Base-by-base conservation (phyloP, 2,329 filamentous ascomycete species). In the Cladosporium sp. region DNA sequence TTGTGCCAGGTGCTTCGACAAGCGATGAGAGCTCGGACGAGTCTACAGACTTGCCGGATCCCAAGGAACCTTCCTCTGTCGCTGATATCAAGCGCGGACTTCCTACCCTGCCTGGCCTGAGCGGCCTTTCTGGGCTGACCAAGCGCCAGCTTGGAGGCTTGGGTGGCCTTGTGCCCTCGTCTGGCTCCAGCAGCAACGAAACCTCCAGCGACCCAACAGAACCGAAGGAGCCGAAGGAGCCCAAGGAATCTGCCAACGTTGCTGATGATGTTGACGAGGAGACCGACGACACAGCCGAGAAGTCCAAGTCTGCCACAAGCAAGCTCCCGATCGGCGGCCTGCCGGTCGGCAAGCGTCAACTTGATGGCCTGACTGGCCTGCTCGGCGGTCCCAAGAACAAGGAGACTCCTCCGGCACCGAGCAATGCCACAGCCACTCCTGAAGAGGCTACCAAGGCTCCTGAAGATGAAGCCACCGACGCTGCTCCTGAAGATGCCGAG, bases 181-280 rank as follows among this genome's bases (percentile, higher is more conserved):
- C 49, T 20, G 15, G 32, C 32, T 24, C 47, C 2, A 36, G 19
- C 35, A 24, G 17, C 17, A 19, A 25, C 22, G 40, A 42, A 4
- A 20, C 22, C 20, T 25, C 35, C 3, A 25, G 34, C 4, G 44
- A 48, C 4, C 19, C 28, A 3, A 40, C 17, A 1, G 39, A 42
- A 3, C 48, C 34, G n/a, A 51, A 51, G 48, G 34, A 37, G 32
- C 48, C 48, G 3, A 51, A 51, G 13, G 48, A 51, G 13, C 48
- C 48, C 32, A 24, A 50, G 32, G 47, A 28, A n/a, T 17, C 35
- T 3, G 3, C 45, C 7, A 13, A 4, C 25, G 25, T 17, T n/a
- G 28, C 45, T 10, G 34, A 36, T 7, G 34, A n/a, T 10, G 15
- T 3, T n/a, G 49, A 32, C 19, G 49, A 49, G 15, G 47, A 42